A percentile compares a stretch with the other conserved stretches of the same genome.
These are phyloP conservation scores for Chaetomiaceae sp. DNA, from an alignment of 2,329 filamentous ascomycete genomes.

Conservation along the genomic window DNA sequence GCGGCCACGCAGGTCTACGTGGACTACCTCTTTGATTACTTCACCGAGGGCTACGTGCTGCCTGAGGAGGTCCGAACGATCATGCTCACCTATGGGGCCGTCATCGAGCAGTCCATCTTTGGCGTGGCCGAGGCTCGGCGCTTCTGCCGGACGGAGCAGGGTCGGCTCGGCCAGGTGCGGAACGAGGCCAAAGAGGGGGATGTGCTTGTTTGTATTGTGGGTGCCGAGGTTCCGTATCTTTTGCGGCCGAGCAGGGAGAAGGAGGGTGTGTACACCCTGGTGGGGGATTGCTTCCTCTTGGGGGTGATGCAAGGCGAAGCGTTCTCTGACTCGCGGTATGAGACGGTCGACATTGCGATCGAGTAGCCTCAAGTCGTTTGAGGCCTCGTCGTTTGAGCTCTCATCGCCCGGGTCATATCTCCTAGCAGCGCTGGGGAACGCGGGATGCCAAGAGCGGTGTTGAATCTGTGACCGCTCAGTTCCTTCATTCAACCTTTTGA, in stretches of 20 bases:
- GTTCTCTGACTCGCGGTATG: not conserved
- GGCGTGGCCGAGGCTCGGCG: not conserved
- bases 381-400: too few species aligned
- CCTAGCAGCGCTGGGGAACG: too few species aligned
- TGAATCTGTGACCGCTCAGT: too few species aligned
- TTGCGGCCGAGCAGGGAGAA: not conserved
- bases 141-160: slow-evolving; percentile 6
- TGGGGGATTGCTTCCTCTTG: not conserved
- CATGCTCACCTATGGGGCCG: not conserved
- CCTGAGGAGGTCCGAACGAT: not conserved
- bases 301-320: slow-evolving; percentile 5
- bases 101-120: not conserved
- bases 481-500: too few species aligned
- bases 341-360: not conserved
- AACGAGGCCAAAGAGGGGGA: not conserved
- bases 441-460: too few species aligned
- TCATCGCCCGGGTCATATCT: too few species aligned
- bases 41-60: not conserved
- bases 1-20: not conserved
- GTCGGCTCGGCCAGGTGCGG: slow-evolving; percentile 4
- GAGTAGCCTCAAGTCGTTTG: too few species aligned
- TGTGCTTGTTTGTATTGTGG: slow-evolving; percentile 1
- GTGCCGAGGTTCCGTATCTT: slow-evolving; percentile 6
- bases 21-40: not conserved
- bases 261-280: not conserved